A percentile compares a stretch with the other conserved stretches of the same genome.
phyloP scores from a whole-genome alignment of 106 monocot genomes.

The Dactylorhiza incarnata region DNA sequence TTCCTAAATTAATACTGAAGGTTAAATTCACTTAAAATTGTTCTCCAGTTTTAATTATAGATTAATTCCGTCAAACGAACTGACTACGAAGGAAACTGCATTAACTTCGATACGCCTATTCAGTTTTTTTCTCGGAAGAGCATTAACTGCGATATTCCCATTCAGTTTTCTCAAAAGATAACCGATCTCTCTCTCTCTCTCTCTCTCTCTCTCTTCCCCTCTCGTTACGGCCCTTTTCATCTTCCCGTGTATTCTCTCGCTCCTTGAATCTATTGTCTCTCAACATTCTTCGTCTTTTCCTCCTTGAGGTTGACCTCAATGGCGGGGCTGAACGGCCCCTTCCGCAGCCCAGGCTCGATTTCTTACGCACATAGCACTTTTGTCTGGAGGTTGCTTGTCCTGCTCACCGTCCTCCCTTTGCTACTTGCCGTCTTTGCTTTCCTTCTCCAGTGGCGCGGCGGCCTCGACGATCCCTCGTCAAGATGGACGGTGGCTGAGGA shows the following conservation, averaged over 20 bases:
- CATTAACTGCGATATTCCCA: no score
- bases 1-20: no score
- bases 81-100: no score
- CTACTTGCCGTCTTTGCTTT: constrained; percentile 57
- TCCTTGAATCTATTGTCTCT: neutral
- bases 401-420: constrained; percentile 27
- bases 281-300: neutral
- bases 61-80: no score
- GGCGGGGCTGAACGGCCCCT: constrained; percentile 25
- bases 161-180: neutral
- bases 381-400: constrained; percentile 24
- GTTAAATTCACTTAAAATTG: no score
- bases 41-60: no score
- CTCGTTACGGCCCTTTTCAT: neutral
- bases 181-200: neutral
- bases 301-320: constrained; percentile 8
- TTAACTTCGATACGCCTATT: no score
- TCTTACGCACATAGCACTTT: neutral
- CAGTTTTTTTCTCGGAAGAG: no score
- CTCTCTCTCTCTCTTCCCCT: neutral
- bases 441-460: constrained; percentile 95
- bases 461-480: constrained; percentile 64
- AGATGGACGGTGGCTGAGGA: constrained; percentile 49
- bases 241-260: neutral
- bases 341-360: constrained; percentile 12